Base-by-base conservation (phyloP, 305 asterid genomes). In the Rubia occidens region DNA sequence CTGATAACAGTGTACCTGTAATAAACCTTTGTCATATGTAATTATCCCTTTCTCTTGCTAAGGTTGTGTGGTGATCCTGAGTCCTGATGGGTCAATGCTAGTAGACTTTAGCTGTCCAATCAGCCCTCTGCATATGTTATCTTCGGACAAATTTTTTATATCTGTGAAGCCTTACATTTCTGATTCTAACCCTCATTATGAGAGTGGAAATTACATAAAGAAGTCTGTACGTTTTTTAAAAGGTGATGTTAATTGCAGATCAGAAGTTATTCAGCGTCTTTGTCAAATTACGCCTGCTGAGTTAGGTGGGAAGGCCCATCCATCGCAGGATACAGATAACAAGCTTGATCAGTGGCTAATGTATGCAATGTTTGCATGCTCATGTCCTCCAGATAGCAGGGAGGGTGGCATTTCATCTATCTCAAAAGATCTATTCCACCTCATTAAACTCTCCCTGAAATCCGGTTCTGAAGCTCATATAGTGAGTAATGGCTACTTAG, bases 301-400 rank as follows among this genome's bases (percentile, higher is more conserved):
- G 80, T 82, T 95, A 89, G 99, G 99, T 72, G 99, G 99, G 69
- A 95, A 89, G 85, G 96, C 95, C 70, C 85, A 95, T 78, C 96
- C 88, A 79, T 88, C 94, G 0, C 99, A 91, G 82, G 99, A 95
- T 75, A 78, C 96, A 65, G 99, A 95, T 79, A 91, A 81, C 84
- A 95, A 91, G 85, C 87, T 95, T 76, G 99, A 95, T 74, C 98
- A 95, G 67, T 95, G 99, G 99, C 88, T 95, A 71, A 91, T 91
- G 95, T 95, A 95, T 87, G 89, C 99, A 70, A 91, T 91, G 96
- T 91, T 91, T 74, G 96, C 96, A 18, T 89, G 98, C 75, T 95
- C 99, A 11, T 91, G 98, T 66, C 98, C 97, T 51, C 88, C 86
- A 69, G 92, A 86, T 81, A 79, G 85, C 72, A 86, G 91, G 77